Evolutionary conservation across 78 protist genomes (phyloP), one percentile per base, ranked within the genome.

Genomic region (Trichosphaerium sp.): DNA sequence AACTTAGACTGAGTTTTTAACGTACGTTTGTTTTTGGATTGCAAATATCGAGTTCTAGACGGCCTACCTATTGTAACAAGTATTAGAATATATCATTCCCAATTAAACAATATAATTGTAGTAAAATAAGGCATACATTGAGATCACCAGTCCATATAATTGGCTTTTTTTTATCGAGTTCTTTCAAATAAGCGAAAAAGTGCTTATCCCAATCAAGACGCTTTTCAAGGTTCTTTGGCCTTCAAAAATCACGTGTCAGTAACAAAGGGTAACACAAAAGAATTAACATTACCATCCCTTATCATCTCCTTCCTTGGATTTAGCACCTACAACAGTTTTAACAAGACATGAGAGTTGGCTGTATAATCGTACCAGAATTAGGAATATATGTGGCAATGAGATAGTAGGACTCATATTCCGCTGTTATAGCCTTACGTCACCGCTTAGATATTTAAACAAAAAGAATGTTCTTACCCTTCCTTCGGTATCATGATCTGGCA

Each of bases 111-210:
- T 21, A 12, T 6, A 26, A 6, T 40, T 61, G 6, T 40, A 49
- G 51, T 6, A 48, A 12, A 5, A n/a, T 10, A 7, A 23, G 29
- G 8, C 71, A 29, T 25, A 41, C 81, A 44, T 76, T 78, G 35
- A 82, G 49, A n/a, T 76, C 88, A 64, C 88, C 88, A 38, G 74
- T 57, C 88, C 88, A 82, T 41, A 82, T 38, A 35, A 82, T 56
- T 32, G 88, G 88, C 47, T 82, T 82, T 5, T 1, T 43, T 15
- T 39, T 29, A 26, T 82, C 60, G 15, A 82, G 39, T 10, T 70
- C 31, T 14, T n/a, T 26, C 28, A 82, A 18, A 12, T 78, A 82
- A 0, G 29, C 49, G 12, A 65, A 65, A 14, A 82, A 60, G 28
- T 76, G 82, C 3, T 44, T 73, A 37, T 82, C 84, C 88, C 88